phyloP scores from a whole-genome alignment of 108 stramenopile species.

The Cyclotella choctawhatcheeana region DNA sequence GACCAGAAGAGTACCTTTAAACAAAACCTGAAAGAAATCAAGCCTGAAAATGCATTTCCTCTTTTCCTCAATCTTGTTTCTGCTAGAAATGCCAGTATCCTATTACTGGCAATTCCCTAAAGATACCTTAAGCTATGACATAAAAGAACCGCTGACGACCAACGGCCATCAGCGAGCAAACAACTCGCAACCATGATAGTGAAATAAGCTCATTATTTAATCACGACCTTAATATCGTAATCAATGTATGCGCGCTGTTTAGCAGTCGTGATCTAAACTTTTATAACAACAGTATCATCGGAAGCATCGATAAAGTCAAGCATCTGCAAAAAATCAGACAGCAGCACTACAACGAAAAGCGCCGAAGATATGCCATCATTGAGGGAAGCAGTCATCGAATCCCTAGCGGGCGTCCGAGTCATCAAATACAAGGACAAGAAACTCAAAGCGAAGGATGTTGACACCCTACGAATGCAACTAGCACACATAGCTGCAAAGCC shows the following conservation, averaged over 20 bases:
- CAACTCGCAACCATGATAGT: too few species aligned
- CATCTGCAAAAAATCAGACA: background rate
- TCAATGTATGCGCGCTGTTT: background rate
- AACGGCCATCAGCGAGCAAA: too few species aligned
- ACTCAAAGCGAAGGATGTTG: background rate
- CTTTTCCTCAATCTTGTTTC: constrained; percentile 72
- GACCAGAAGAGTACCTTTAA: constrained; percentile 5
- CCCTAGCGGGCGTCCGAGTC: background rate
- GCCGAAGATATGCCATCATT: background rate
- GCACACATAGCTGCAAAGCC: background rate
- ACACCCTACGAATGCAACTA: background rate
- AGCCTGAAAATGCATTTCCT: constrained; percentile 52
- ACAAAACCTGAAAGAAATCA: constrained; percentile 31
- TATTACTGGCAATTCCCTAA: too few species aligned
- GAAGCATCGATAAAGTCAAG: too few species aligned
- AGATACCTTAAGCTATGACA: too few species aligned
- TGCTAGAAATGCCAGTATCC: too few species aligned
- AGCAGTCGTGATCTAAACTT: constrained; percentile 1
- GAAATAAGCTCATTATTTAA: too few species aligned
- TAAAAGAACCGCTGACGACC: too few species aligned
- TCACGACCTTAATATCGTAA: constrained; percentile 7
- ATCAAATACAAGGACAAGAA: background rate
- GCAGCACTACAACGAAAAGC: background rate
- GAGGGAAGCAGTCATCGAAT: constrained; percentile 3
- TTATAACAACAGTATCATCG: too few species aligned